These are phyloP conservation scores for Cyclanthera cordifolia DNA, from an alignment of 306 rosid genomes.

Conservation along the genomic window DNA sequence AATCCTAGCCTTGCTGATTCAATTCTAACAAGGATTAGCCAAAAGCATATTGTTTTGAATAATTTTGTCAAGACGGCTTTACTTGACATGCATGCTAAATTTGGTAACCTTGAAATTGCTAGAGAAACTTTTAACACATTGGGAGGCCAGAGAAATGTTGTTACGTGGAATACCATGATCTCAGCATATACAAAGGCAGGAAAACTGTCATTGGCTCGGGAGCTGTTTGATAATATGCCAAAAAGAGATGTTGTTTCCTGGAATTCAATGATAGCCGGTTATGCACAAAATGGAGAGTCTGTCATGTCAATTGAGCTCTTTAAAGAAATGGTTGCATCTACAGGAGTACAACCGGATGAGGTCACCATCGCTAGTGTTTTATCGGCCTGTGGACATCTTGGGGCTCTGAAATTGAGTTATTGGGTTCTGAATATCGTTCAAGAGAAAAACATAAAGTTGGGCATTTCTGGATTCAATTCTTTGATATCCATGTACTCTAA, in stretches of 20 bases:
- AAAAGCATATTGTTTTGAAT: slow-evolving; percentile 28
- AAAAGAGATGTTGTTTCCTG: slow-evolving; percentile 44
- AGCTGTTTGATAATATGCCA: slow-evolving; percentile 50
- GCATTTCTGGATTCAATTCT: slow-evolving; percentile 44
- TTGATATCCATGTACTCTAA: slow-evolving; percentile 53
- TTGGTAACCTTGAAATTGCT: slow-evolving; percentile 44
- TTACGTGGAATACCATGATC: slow-evolving; percentile 60
- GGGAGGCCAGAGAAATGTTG: slow-evolving; percentile 27
- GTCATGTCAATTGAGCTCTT: slow-evolving; percentile 42
- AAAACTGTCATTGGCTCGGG: slow-evolving; percentile 31
- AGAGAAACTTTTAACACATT: slow-evolving; percentile 35
- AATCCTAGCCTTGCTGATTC: slow-evolving; percentile 32
- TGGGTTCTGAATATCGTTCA: slow-evolving; percentile 38
- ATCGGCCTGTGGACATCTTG: slow-evolving; percentile 66
- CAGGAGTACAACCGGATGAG: slow-evolving; percentile 42
- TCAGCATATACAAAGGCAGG: slow-evolving; percentile 53
- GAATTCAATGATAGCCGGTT: slow-evolving; percentile 61
- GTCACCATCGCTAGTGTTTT: slow-evolving; percentile 56
- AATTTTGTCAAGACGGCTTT: slow-evolving; percentile 45
- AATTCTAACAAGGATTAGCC: slow-evolving; percentile 24
- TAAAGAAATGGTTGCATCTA: slow-evolving; percentile 31
- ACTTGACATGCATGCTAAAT: slow-evolving; percentile 60
- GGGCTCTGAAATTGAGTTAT: slow-evolving; percentile 42
- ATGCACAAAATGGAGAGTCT: slow-evolving; percentile 54
- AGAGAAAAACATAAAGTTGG: slow-evolving; percentile 31